A percentile compares a stretch with the other conserved stretches of the same genome.
phyloP scores from a whole-genome alignment of 164 flowering plant genomes.

The Annona squamosa region DNA sequence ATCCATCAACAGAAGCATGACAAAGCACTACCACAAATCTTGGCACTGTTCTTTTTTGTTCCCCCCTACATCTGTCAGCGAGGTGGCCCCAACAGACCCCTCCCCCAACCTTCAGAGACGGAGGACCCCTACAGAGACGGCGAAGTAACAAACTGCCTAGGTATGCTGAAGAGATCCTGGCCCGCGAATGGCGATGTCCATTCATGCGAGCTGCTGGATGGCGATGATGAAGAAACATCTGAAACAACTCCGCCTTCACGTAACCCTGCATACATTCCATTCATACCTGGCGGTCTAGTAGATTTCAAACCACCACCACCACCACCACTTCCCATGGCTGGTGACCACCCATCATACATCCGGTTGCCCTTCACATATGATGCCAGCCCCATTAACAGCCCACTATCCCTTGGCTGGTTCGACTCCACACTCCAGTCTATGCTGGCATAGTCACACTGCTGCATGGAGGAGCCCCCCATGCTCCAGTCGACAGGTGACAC shows the following conservation, averaged over 20 bases:
- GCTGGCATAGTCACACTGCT: slow-evolving; percentile 51
- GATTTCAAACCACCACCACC: slow-evolving; percentile 17
- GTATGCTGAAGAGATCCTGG: slow-evolving; percentile 51
- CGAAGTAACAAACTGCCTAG: slow-evolving; percentile 65
- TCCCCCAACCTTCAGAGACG: neutral
- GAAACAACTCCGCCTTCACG: slow-evolving; percentile 36
- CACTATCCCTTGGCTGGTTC: slow-evolving; percentile 23
- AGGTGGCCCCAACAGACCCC: neutral
- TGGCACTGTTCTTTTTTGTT: slow-evolving; percentile 1
- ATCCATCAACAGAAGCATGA: slow-evolving; percentile 1
- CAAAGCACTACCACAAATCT: slow-evolving; percentile 12
- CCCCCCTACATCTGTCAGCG: slow-evolving; percentile 9
- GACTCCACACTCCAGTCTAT: slow-evolving; percentile 71
- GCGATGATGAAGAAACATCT: slow-evolving; percentile 12
- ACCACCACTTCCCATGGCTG: slow-evolving; percentile 6
- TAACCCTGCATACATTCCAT: slow-evolving; percentile 27
- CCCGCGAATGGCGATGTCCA: slow-evolving; percentile 76
- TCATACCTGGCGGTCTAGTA: neutral
- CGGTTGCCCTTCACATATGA: slow-evolving; percentile 24
- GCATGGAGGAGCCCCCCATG: slow-evolving; percentile 29
- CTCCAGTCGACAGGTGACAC: slow-evolving; percentile 60
- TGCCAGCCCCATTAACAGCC: slow-evolving; percentile 32
- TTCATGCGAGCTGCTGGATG: slow-evolving; percentile 38
- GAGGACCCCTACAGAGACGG: slow-evolving; percentile 41
- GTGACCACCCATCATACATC: slow-evolving; percentile 26